Base-by-base conservation (phyloP, 2,329 filamentous ascomycete species). In the Leptographium galeiforme region DNA sequence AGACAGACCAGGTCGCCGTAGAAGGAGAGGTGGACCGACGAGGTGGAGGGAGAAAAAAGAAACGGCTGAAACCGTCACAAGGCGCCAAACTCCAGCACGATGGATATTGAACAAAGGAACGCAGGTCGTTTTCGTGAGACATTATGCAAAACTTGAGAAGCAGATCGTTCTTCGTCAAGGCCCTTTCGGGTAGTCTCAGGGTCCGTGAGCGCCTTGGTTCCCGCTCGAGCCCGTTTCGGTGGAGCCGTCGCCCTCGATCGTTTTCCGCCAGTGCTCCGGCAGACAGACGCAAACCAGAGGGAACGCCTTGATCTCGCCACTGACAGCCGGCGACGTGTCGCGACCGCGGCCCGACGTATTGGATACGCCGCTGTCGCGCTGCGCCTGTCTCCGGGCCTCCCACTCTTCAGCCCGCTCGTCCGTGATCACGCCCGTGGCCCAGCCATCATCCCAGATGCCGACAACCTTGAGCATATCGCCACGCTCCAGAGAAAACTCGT, bases 401-500 rank as follows among this genome's bases (percentile, higher is more conserved):
- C 89, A 96, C 58, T 96, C 88, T 57, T 97, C 91, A 2, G 89
- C 89, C 53, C 81, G 78, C 62, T 95, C 87, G 52, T 84, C 77
- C 53, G 95, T 72, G 64, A 94, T 77, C 53, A 96, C 78, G 62
- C 93, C 93, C 1, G 93, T 98, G 12, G 93, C 93, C 93, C 93
- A 98, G 48, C 93, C 93, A 66, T 98, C 93, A 63, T 98, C 93
- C 93, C 93, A 98, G 60, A 98, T 98, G 57, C 93, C 93, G 36
- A 97, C 85, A 14, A 98, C 84, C 71, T 96, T 97, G 63, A 98
- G 78, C 90, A 98, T 96, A 65, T 98, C 93, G 52, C 93, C 93
- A 55, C 93, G 82, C 63, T 97, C 93, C 40, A 98, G 75, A 41
- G 88, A 77, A 64, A 97, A 97, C 65, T 98, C 93, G 63, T 98